A percentile compares a stretch with the other conserved stretches of the same genome.
These are phyloP conservation scores for Yamadazyma kanchanaburiensis DNA, from an alignment of 1,139 yeast species.

Conservation along the genomic window DNA sequence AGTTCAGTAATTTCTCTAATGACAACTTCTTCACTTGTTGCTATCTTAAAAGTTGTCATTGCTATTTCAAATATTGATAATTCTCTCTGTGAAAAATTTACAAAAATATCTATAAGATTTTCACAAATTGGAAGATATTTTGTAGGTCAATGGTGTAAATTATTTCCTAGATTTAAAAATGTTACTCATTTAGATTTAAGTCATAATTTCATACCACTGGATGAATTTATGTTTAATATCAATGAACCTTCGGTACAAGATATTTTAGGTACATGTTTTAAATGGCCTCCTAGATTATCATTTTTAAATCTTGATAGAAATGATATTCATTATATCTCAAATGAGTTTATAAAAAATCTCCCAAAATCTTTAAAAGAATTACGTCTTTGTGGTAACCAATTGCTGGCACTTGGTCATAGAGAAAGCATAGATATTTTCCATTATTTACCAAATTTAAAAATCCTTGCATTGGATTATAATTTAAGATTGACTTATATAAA, in stretches of 20 bases:
- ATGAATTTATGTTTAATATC: too few species aligned
- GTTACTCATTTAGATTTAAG: conserved; percentile 23
- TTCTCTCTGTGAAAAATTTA: conserved; percentile 18
- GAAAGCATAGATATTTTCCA: conserved; percentile 9
- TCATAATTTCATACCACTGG: conserved; percentile 24
- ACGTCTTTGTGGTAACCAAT: conserved; percentile 16
- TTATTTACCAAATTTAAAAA: conserved; percentile 16
- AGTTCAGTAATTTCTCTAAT: conserved; percentile 22
- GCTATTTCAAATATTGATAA: conserved; percentile 15
- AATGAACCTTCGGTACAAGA: conserved; percentile 17
- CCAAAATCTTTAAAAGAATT: conserved; percentile 26
- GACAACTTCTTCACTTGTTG: conserved; percentile 28
- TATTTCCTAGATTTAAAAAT: conserved; percentile 24
- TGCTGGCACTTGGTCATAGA: conserved; percentile 11
- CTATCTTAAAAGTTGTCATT: conserved; percentile 24
- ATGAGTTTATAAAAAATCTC: conserved; percentile 20
- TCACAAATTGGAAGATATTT: conserved; percentile 39
- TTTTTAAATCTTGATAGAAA: conserved; percentile 26
- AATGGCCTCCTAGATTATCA: conserved; percentile 27
- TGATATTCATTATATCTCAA: conserved; percentile 19
- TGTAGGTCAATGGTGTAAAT: conserved; percentile 30
- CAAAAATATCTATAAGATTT: conserved; percentile 22
- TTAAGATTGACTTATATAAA: conserved; percentile 11
- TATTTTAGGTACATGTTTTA: conserved; percentile 19
- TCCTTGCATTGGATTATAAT: conserved; percentile 15